Conservation (phyloP, 1,139 yeast genomes). For the Yamadazyma atmosphaerica region DNA sequence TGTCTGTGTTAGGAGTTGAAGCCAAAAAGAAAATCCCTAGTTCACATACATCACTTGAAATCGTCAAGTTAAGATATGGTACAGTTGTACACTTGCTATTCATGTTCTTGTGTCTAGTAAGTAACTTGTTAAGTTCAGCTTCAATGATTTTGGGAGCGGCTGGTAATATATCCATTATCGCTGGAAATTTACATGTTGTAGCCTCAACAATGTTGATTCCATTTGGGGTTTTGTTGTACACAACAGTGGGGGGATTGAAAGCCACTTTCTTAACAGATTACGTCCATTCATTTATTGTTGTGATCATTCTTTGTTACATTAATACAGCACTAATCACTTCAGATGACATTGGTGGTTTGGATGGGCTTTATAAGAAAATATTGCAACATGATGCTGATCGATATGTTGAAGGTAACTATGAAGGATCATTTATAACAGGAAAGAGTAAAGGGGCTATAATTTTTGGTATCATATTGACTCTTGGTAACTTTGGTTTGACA, state of each 20-base stretch:
- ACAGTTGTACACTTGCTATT: slow-evolving; percentile 29
- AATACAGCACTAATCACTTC: slow-evolving; percentile 27
- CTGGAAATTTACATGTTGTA: slow-evolving; percentile 33
- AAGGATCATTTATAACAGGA: slow-evolving; percentile 35
- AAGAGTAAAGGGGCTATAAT: slow-evolving; percentile 32
- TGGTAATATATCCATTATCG: slow-evolving; percentile 33
- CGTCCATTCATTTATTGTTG: slow-evolving; percentile 34
- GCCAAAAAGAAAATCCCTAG: slow-evolving; percentile 32
- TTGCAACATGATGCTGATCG: slow-evolving; percentile 17
- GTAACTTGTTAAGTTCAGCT: slow-evolving; percentile 33
- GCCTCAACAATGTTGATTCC: slow-evolving; percentile 36
- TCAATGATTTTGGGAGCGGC: slow-evolving; percentile 40
- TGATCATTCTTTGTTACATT: slow-evolving; percentile 29
- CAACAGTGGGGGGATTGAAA: slow-evolving; percentile 42
- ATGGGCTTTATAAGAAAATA: slow-evolving; percentile 26
- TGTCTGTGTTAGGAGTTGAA: slow-evolving; percentile 29
- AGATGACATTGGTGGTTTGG: slow-evolving; percentile 29
- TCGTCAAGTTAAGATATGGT: slow-evolving; percentile 32
- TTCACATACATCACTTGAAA: slow-evolving; percentile 31
- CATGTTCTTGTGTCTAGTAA: slow-evolving; percentile 31
- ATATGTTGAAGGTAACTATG: slow-evolving; percentile 30
- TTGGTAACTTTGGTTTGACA: slow-evolving; percentile 31
- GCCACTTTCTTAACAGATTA: slow-evolving; percentile 42
- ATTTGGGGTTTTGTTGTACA: slow-evolving; percentile 37
- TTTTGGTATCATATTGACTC: slow-evolving; percentile 29